Evolutionary conservation across 371 early-diverging fungal genomes (phyloP), one percentile per base, ranked within the genome.

Genomic region (Actinomucor elegans): DNA sequence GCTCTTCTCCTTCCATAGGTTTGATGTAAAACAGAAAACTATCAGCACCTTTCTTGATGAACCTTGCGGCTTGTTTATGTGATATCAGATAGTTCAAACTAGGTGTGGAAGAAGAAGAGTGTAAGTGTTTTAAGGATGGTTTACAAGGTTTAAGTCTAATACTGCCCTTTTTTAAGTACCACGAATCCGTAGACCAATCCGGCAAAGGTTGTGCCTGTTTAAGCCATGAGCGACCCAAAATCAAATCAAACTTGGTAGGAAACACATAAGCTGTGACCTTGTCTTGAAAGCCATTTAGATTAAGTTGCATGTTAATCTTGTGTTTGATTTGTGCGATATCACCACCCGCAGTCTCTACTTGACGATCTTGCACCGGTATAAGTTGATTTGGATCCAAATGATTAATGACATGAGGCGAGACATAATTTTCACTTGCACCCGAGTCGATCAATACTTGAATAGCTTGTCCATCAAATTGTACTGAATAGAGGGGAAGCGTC

Each of bases 301-400:
- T 4, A 0, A 57, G 4, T 0, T 36, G 1, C 6, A 57, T 7
- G 1, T 24, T 21, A 11, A 49, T 32, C 21, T 45, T 44, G 4
- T 49, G 11, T 15, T 49, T 24, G 5, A 57, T 57, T 15, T 36
- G 11, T 0, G 44, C 11, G 1, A 37, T 21, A 2, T 20, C 15
- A 14, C 56, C 56, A 33, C 56, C 42, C 2, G 48, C 48, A 14
- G 56, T 55, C 42, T 55, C 48, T 0, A 55, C 48, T 34, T 26
- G 34, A 9, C 45, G 45, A 9, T 26, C 43, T 15, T 31, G 12
- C 5, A 45, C 44, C n/a, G n/a, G n/a, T n/a, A n/a, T n/a, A n/a
- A n/a, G n/a, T n/a, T n/a, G n/a, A n/a, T n/a, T n/a, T n/a, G n/a
- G n/a, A n/a, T n/a, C n/a, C n/a, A n/a, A n/a, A n/a, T n/a, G n/a